Percentiles rank a stretch among this genome's conserved stretches.
These are phyloP conservation scores for Monosporascus sp. DNA, from an alignment of 2,329 filamentous ascomycete species.

Conservation along the genomic window DNA sequence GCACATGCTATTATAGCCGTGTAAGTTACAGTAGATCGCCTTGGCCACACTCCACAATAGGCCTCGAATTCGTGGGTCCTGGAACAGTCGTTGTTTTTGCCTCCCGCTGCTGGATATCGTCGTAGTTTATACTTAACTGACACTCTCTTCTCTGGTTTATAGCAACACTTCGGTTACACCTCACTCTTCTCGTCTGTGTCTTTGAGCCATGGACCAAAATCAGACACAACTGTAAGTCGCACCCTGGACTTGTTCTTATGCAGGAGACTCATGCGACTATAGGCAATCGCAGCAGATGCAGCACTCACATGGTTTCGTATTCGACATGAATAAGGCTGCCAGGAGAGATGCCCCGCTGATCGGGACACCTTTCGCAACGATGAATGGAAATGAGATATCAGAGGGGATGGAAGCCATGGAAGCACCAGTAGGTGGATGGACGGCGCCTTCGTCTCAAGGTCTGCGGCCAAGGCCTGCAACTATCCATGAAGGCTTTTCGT, in stretches of 20 bases:
- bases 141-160: slow-evolving; percentile 17
- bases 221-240: slow-evolving; percentile 47
- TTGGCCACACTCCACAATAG: slow-evolving; percentile 30
- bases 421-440: slow-evolving; percentile 45
- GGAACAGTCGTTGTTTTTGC: background rate
- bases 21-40: slow-evolving; percentile 33
- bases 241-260: slow-evolving; percentile 8
- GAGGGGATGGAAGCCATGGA: slow-evolving; percentile 42
- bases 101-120: background rate
- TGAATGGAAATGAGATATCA: slow-evolving; percentile 47
- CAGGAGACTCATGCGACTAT: slow-evolving; percentile 30
- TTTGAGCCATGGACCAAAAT: slow-evolving; percentile 43
- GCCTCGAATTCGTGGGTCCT: slow-evolving; percentile 23
- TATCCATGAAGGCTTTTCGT: slow-evolving; percentile 57
- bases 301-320: slow-evolving; percentile 41
- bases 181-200: slow-evolving; percentile 28
- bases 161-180: slow-evolving; percentile 27
- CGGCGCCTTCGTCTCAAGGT: slow-evolving; percentile 47
- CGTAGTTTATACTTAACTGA: background rate
- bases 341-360: slow-evolving; percentile 37
- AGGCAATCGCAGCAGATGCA: slow-evolving; percentile 42
- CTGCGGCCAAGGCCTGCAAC: slow-evolving; percentile 50
- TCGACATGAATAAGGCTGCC: slow-evolving; percentile 40
- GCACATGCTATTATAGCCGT: slow-evolving; percentile 29
- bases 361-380: slow-evolving; percentile 39